Base-by-base conservation (phyloP, 2,329 filamentous ascomycete genomes). In the Bipolaris victoriae region DNA sequence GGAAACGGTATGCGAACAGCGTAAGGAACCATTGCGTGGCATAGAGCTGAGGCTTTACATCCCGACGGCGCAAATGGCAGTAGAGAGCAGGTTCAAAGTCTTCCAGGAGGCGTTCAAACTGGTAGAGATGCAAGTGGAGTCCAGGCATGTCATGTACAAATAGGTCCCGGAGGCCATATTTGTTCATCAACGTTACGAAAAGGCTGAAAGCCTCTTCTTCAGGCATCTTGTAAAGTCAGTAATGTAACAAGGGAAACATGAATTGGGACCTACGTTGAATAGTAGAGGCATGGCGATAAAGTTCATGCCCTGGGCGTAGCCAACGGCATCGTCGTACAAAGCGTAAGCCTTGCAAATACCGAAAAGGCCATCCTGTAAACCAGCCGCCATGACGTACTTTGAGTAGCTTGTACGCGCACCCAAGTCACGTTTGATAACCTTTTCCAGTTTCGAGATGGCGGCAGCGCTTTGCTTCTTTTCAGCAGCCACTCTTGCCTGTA, bases 1-100 rank as follows among this genome's bases (percentile, higher is more conserved):
- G 95, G 76, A 99, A 99, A 40, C 96, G 90, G 76, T 99, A 99
- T 31, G 94, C 92, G 73, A 99, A 99, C n/a, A 99, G 83, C 0
- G 95, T 99, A 48, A 99, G 84, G 78, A 99, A 99, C 95, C 95
- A 99, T 76, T 99, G 95, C 0, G 95, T 99, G 43, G 95, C 95
- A 74, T 99, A 99, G 7, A 99, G 83, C 72, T 97, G 92, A 0
- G 95, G 90, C 7, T 90, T 90, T 52, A 99, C 95, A 63, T 91
- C 89, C 54, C 90, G 87, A 57, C 95, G 88, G 70, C 91, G 90
- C 54, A 99, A 86, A 76, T 99, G 95, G 74, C 94, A 97, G 78
- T 96, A 97, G 6, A 99, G 81, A 2, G 93, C 93, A 2, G 96
- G 95, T 73, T 99, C 94, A 41, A 94, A 83, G 68, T 99, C 95